Base-by-base conservation (phyloP, 192 early-diverging fungal species). In the Podila verticillata region DNA sequence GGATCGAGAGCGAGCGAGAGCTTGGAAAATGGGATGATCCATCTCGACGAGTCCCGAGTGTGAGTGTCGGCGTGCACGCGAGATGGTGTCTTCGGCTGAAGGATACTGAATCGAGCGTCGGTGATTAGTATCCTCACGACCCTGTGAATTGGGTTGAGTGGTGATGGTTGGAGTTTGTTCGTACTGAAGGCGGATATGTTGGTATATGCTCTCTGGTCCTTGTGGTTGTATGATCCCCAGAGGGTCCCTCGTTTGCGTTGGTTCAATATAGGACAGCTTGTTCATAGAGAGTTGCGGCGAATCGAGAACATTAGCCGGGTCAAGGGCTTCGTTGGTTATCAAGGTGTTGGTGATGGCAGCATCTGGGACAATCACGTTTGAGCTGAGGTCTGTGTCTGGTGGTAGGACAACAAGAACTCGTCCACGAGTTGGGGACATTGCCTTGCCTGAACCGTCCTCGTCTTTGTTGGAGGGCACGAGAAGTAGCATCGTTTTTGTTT, bases 311-410 rank as follows among this genome's bases (percentile, higher is more conserved):
- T 61, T 32, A 15, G 49, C 30, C 20, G 44, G 44, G 3, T 70
- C 74, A 4, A 70, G 28, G 20, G 74, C 47, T 17, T 77, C 63
- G 57, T 67, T 67, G 2, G 75, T 72, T 51, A 63, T 68, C 4
- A 79, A 36, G 2, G 69, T 79, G 9, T 63, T 79, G 35, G 68
- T 79, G 63, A 79, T 79, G 57, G 75, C 75, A 2, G 64, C 71
- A 10, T 79, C 75, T 32, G 75, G 69, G 26, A 79, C 68, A 30
- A 79, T 39, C 28, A 79, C 59, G 9, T 65, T 79, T 0, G 75
- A 79, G 63, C 75, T 71, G 28, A 79, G 58, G 39, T 79, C 75
- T 6, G 60, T 79, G 20, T 71, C 64, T n/a, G 68, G 65, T 2
- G 75, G 69, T 2, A 79, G 51, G 39, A 79, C 47, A 15, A 79